These are phyloP conservation scores for Whalleya microplaca DNA, from an alignment of 2,329 filamentous ascomycete genomes.

Conservation along the genomic window DNA sequence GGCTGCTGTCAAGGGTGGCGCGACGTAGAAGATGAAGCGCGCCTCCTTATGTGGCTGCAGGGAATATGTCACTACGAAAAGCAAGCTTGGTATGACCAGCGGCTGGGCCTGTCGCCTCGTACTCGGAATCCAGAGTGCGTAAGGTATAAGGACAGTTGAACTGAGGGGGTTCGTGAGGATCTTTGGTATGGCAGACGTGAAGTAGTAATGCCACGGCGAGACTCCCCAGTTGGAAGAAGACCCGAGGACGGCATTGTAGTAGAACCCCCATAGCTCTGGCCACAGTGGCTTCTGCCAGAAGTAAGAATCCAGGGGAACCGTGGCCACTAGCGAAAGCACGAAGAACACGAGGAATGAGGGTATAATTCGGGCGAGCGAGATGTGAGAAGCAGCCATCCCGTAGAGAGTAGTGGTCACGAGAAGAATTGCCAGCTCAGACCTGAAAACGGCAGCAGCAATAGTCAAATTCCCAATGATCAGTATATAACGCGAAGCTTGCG, in stretches of 20 bases:
- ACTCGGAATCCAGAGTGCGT: conserved; percentile 54
- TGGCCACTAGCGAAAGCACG: conserved; percentile 67
- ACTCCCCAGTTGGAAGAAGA: conserved; percentile 87
- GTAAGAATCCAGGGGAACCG: conserved; percentile 82
- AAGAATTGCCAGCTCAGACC: conserved; percentile 84
- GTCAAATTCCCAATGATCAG: conserved; percentile 76
- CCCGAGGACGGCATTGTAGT: conserved; percentile 86
- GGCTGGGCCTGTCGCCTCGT: conserved; percentile 48
- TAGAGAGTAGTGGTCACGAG: conserved; percentile 69
- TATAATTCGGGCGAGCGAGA: conserved; percentile 51
- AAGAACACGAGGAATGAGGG: conserved; percentile 68
- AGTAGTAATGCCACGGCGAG: conserved; percentile 85
- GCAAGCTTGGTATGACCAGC: conserved; percentile 67
- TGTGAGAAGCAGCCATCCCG: conserved; percentile 52
- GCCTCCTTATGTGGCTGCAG: conserved; percentile 94
- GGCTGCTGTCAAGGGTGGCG: conserved; percentile 79
- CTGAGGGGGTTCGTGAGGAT: conserved; percentile 80
- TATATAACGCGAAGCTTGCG: conserved; percentile 53
- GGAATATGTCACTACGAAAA: conserved; percentile 82
- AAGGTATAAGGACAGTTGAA: conserved; percentile 57
- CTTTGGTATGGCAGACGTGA: conserved; percentile 77
- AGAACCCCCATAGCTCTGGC: conserved; percentile 89
- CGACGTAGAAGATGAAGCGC: conserved; percentile 88
- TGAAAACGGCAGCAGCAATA: conserved; percentile 80
- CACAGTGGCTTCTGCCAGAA: conserved; percentile 90